Evolutionary conservation across 768 basidiomycete species (phyloP).

Genomic region (Tulasnella calospora): DNA sequence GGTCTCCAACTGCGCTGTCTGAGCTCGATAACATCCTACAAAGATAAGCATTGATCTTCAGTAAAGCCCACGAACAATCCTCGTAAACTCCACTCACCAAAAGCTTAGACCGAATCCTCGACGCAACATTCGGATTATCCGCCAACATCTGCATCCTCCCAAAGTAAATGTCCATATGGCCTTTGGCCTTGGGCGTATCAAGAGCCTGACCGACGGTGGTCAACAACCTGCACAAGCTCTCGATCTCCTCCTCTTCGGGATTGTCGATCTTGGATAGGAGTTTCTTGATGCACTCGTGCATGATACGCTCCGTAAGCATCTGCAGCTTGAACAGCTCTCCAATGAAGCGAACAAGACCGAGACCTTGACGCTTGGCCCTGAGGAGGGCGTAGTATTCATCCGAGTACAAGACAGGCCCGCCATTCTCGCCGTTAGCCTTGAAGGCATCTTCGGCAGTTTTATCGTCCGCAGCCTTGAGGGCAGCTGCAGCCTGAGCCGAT

Average conservation of each 20-base stretch:
- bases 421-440: conserved; percentile 32
- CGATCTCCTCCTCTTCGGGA: conserved; percentile 97
- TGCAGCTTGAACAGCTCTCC: conserved; percentile 97
- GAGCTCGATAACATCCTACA: neutral
- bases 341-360: conserved; percentile 96
- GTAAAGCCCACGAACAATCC: no score
- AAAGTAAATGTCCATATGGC: conserved; percentile 92
- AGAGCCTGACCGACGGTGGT: conserved; percentile 83
- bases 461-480: conserved; percentile 76
- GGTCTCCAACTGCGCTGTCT: no score
- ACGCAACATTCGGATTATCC: conserved; percentile 66
- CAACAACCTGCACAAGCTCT: conserved; percentile 88
- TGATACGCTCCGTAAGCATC: conserved; percentile 96
- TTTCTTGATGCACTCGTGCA: conserved; percentile 98
- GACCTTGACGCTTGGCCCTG: conserved; percentile 94
- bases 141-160: conserved; percentile 77
- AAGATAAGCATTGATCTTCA: no score
- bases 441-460: conserved; percentile 57
- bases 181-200: conserved; percentile 74
- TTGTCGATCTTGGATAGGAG: conserved; percentile 82
- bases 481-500: conserved; percentile 78
- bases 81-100: conserved; percentile 53
- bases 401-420: no score
- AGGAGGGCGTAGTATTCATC: conserved; percentile 71
- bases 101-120: conserved; percentile 93